Evolutionary conservation across 306 rosid species (phyloP).

Genomic region (Vicia villosa): DNA sequence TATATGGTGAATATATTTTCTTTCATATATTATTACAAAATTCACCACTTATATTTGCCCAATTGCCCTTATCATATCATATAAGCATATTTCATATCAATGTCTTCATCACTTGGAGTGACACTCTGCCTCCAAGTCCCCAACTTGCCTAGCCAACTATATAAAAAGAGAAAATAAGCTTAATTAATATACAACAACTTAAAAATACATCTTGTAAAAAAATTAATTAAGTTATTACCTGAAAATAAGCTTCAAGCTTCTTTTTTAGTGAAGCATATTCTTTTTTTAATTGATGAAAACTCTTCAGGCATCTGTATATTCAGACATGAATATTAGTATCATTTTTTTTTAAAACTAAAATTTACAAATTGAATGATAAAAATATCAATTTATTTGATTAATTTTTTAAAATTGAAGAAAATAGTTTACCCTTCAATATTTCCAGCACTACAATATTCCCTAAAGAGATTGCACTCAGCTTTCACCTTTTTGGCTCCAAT

Average conservation of each 20-base stretch:
- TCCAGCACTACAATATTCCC: slow-evolving; percentile 73
- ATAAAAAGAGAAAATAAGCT: slow-evolving; percentile 20
- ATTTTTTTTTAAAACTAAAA: background rate
- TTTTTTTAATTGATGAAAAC: slow-evolving; percentile 79
- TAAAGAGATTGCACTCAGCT: slow-evolving; percentile 77
- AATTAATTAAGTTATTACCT: slow-evolving; percentile 41
- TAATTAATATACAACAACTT: background rate
- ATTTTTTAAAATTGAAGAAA: too few relatives aligned
- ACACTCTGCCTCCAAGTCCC: slow-evolving; percentile 38
- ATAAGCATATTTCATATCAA: background rate
- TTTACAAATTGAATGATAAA: background rate
- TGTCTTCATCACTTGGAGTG: background rate
- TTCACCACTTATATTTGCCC: slow-evolving; percentile 36
- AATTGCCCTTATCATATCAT: slow-evolving; percentile 16
- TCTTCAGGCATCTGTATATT: slow-evolving; percentile 70
- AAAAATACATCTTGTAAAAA: background rate
- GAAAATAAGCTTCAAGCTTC: slow-evolving; percentile 93
- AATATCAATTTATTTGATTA: background rate
- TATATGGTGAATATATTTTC: slow-evolving; percentile 25
- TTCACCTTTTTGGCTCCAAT: slow-evolving; percentile 94
- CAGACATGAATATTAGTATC: background rate
- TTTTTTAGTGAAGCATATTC: slow-evolving; percentile 75
- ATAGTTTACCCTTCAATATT: slow-evolving; percentile 77
- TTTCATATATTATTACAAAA: slow-evolving; percentile 30
- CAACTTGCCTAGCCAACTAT: slow-evolving; percentile 71